A percentile compares a stretch with the other conserved stretches of the same genome.
phyloP scores from a whole-genome alignment of 129 eudicot species.

The Flaveria robusta region DNA sequence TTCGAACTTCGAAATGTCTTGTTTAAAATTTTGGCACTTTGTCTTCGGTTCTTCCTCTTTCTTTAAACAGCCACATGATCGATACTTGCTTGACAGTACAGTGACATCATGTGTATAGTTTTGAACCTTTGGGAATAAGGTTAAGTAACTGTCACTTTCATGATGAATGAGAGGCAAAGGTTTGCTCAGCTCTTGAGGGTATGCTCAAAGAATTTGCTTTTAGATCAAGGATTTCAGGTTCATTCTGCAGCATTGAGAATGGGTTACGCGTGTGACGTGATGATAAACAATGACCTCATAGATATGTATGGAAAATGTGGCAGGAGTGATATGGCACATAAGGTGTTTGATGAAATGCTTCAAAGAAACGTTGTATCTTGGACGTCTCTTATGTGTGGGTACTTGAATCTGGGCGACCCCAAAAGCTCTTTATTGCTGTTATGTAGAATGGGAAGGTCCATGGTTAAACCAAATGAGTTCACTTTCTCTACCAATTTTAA shows the following conservation, averaged over 20 bases:
- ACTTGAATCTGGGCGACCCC: slow-evolving; percentile 43
- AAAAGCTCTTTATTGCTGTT: slow-evolving; percentile 44
- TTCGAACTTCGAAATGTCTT: too few species aligned
- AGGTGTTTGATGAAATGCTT: slow-evolving; percentile 66
- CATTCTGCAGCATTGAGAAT: slow-evolving; percentile 46
- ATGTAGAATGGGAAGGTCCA: slow-evolving; percentile 47
- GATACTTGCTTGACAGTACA: background rate
- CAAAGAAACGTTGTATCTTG: slow-evolving; percentile 67
- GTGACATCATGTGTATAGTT: background rate
- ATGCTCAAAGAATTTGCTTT: slow-evolving; percentile 45
- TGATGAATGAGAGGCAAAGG: slow-evolving; percentile 48
- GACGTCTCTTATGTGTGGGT: slow-evolving; percentile 82
- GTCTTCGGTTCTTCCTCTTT: too few species aligned
- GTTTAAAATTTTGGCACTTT: too few species aligned
- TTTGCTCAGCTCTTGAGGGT: slow-evolving; percentile 51
- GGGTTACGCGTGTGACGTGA: slow-evolving; percentile 52
- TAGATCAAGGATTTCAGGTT: slow-evolving; percentile 57
- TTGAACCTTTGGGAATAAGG: slow-evolving; percentile 4
- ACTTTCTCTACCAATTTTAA: slow-evolving; percentile 62
- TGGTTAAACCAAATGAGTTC: slow-evolving; percentile 63
- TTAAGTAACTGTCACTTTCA: slow-evolving; percentile 24
- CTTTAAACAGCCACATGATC: background rate
- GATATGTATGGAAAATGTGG: slow-evolving; percentile 70
- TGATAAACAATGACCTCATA: slow-evolving; percentile 59
- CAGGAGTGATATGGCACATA: slow-evolving; percentile 41